Base-by-base conservation (phyloP, 2,329 filamentous ascomycete species). In the Alternaria metachromatica region DNA sequence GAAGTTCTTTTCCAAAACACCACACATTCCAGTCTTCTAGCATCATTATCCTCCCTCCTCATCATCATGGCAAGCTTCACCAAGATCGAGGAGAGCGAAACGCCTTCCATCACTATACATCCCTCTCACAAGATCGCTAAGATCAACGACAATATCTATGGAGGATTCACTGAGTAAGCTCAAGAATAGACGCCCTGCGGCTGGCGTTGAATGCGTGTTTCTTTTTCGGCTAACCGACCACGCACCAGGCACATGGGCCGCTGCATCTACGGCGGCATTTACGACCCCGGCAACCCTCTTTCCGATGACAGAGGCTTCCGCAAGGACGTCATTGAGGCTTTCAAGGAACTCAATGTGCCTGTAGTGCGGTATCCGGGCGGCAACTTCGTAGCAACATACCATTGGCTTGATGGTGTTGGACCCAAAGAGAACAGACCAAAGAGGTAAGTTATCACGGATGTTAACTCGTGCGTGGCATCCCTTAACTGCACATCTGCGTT, bases 231-330 rank as follows among this genome's bases (percentile, higher is more conserved):
- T 78, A 62, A 78, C 74, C 60, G 56, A 46, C 74, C 62, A 57
- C 43, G 62, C 25, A 59, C 30, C 69, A 93, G 91, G 72, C 93
- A 96, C 80, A 96, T 96, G 92, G 92, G 92, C 72, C 88, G 92
- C 65, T 96, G 92, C 83, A 94, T 96, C 75, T 95, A 96, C 78
- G 92, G 92, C 67, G 92, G 93, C 68, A 91, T 96, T 76, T 95
- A 94, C 80, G 92, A 95, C 71, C 92, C 92, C 1, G 87, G 85
- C 33, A 94, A 89, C 77, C 82, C 88, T 4, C 85, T 94, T n/a
- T 89, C 91, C 3, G 91, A 94, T 70, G 84, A 88, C 58, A 84
- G 92, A 68, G 92, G 92, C 45, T 95, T 93, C 81, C 89, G 92
- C 43, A 92, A 86, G 69, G 92, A 96, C 80, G 92, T 96, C 45